These are phyloP conservation scores for Gnetum montanum DNA, from an alignment of 75 land plant genomes.

Conservation along the genomic window DNA sequence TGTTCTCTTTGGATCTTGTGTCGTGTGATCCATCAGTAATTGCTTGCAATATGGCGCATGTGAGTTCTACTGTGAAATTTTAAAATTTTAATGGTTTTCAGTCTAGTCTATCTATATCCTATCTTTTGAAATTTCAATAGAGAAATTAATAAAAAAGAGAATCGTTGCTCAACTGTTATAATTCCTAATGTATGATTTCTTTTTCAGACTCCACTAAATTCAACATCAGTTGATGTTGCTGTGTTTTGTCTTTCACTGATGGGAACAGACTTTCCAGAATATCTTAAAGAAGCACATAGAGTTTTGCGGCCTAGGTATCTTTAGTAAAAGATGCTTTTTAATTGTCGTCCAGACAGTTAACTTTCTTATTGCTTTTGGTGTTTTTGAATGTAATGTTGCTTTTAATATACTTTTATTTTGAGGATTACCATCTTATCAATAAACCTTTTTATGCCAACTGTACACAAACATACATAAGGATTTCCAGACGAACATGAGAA, in stretches of 20 bases:
- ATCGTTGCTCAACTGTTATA: too few relatives aligned
- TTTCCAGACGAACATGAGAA: too few relatives aligned
- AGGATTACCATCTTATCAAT: not conserved
- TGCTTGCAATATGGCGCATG: slow-evolving; percentile 96
- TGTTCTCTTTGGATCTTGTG: slow-evolving; percentile 87
- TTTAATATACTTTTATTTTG: not conserved
- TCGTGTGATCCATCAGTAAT: slow-evolving; percentile 75
- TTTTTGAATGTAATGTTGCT: too few relatives aligned
- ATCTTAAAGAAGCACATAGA: slow-evolving; percentile 75
- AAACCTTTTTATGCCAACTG: not conserved
- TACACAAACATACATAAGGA: too few relatives aligned
- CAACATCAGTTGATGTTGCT: slow-evolving; percentile 83
- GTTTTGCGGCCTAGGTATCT: slow-evolving; percentile 69
- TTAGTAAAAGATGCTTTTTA: too few relatives aligned
- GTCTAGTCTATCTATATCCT: not conserved
- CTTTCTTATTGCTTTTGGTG: too few relatives aligned
- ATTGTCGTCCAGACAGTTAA: too few relatives aligned
- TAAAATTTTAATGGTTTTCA: not conserved
- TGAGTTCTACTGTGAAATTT: slow-evolving; percentile 21
- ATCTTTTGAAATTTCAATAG: too few relatives aligned
- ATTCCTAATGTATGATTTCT: slow-evolving; percentile 2
- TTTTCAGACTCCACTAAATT: slow-evolving; percentile 70
- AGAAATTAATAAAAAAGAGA: too few relatives aligned
- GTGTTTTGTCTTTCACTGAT: slow-evolving; percentile 93
- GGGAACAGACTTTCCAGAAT: slow-evolving; percentile 82